Base-by-base conservation (phyloP, 2,329 filamentous ascomycete genomes). In the Cercospora beticola region DNA sequence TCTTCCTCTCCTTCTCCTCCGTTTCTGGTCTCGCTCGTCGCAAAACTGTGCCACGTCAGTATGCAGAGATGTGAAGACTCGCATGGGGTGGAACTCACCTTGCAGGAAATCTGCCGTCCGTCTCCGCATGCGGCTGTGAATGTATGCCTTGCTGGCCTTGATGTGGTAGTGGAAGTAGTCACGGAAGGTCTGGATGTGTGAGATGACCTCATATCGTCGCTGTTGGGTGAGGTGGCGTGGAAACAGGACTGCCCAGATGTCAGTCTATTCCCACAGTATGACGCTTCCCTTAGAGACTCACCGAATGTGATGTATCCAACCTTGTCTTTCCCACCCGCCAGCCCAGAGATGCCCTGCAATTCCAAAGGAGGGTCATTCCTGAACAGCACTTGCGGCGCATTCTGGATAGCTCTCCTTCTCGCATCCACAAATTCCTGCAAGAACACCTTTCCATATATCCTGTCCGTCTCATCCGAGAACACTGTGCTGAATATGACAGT, bases 161-260 rank as follows among this genome's bases (percentile, higher is more conserved):
- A 99, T 99, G 82, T 99, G 95, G 81, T 99, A 99, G 82, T 99
- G 95, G 86, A 99, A 99, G 82, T 99, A 99, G 79, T 99, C 95
- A 74, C 95, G 92, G 92, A 99, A 99, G 14, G 95, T 99, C 83
- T 99, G 96, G 76, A 99, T 98, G 81, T 99, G 96, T 62, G 94
- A 97, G 75, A 99, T 99, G 79, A 96, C 94, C 74, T 97, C 94
- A 69, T 92, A 90, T 83, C 96, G 92, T 78, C 93, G 89, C 81
- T 97, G 93, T 14, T 89, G 89, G 14, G 93, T 94, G 73, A 99
- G 86, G 81, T 99, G 96, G 72, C 95, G 90, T 58, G 95, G 94
- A 84, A 99, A 99, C 54, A 99, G 87, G 59, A 98, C 95, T 96
- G 58, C 1, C 7, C 4, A 3, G 16, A 30, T 3, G 36, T 73